Evolutionary conservation across 305 asterid species (phyloP).

Genomic region (Caryopteris hybrid): DNA sequence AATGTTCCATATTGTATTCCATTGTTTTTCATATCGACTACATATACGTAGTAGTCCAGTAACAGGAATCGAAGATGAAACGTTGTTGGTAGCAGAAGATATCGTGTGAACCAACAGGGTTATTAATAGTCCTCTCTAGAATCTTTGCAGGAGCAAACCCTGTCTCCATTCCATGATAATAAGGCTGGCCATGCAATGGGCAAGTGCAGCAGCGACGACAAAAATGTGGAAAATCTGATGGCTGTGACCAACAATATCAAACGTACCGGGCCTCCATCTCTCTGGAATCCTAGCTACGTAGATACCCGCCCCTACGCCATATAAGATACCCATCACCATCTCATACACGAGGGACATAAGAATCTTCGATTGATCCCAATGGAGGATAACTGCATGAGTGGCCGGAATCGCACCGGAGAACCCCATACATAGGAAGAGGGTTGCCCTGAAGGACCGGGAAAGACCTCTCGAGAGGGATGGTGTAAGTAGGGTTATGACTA

Average conservation of each 20-base stretch:
- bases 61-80: too few species aligned
- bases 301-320: constrained; percentile 45
- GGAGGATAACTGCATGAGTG: constrained; percentile 51
- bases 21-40: too few species aligned
- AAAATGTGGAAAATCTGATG: constrained; percentile 66
- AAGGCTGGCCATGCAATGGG: constrained; percentile 58
- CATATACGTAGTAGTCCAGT: too few species aligned
- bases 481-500: constrained; percentile 53
- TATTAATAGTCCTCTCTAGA: background rate
- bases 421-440: constrained; percentile 73
- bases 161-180: constrained; percentile 75
- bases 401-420: constrained; percentile 82
- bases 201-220: constrained; percentile 68
- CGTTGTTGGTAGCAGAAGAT: too few species aligned
- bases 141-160: constrained; percentile 15
- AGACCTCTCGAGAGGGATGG: constrained; percentile 48
- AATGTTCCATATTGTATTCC: too few species aligned
- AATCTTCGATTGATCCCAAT: constrained; percentile 41
- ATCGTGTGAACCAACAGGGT: too few species aligned
- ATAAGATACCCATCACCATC: constrained; percentile 51
- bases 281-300: constrained; percentile 52
- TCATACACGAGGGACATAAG: constrained; percentile 55
- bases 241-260: constrained; percentile 61
- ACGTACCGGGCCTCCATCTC: constrained; percentile 61
- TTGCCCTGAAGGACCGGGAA: constrained; percentile 50